These are phyloP conservation scores for Aethionema arabicum DNA, from an alignment of 345 rosid genomes.

Conservation along the genomic window DNA sequence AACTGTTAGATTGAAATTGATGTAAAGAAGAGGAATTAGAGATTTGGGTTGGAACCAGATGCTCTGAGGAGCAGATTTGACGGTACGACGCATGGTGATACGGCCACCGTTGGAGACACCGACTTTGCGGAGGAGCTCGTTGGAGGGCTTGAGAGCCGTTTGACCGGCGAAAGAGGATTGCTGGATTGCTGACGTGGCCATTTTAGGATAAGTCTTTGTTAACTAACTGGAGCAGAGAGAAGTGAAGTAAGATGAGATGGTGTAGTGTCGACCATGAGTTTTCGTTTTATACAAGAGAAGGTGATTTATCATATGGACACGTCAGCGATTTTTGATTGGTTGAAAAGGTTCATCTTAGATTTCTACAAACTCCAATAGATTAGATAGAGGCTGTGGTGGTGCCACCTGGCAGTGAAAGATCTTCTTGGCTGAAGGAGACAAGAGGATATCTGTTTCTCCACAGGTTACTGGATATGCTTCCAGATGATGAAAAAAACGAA, in stretches of 20 bases:
- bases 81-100: conserved; percentile 75
- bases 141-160: conserved; percentile 62
- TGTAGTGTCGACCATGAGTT: background rate
- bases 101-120: conserved; percentile 61
- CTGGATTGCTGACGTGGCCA: conserved; percentile 85
- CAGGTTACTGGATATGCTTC: conserved; percentile 4
- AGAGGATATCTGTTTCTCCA: background rate
- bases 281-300: background rate
- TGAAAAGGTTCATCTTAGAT: conserved; percentile 31
- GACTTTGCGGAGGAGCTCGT: conserved; percentile 64
- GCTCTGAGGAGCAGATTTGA: conserved; percentile 76
- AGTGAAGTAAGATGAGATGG: conserved; percentile 11
- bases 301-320: background rate
- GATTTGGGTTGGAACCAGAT: conserved; percentile 55
- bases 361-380: conserved; percentile 9
- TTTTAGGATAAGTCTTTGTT: conserved; percentile 13
- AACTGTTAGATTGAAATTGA: background rate
- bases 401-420: conserved; percentile 13
- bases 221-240: background rate
- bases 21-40: background rate
- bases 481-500: background rate
- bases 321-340: conserved; percentile 24
- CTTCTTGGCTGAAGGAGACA: conserved; percentile 8
- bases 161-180: conserved; percentile 83
- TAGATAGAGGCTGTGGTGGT: background rate